Conservation (phyloP, 495 filamentous ascomycete species). For the Podospora australis region DNA sequence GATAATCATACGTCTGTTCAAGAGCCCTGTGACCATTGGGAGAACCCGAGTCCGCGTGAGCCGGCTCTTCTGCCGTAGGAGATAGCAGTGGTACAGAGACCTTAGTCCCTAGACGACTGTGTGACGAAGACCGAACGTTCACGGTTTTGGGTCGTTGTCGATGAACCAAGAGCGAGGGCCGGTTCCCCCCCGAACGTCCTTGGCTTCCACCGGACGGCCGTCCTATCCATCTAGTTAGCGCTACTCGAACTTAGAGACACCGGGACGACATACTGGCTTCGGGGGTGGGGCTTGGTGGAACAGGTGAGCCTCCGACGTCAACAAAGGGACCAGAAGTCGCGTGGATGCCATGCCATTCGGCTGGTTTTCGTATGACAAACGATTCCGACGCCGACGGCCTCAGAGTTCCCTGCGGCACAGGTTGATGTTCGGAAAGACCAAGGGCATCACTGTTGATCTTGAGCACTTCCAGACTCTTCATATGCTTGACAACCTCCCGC, state of each 20-base stretch:
- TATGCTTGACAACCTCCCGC: constrained; percentile 52
- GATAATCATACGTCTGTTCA: not conserved
- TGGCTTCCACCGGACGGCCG: constrained; percentile 7
- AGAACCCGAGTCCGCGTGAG: not conserved
- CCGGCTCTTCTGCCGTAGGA: constrained; percentile 28
- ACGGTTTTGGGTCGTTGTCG: constrained; percentile 20
- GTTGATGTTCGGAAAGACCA: not conserved
- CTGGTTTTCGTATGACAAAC: constrained; percentile 15
- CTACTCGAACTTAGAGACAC: not conserved
- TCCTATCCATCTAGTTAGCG: constrained; percentile 13
- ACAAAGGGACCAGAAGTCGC: constrained; percentile 3
- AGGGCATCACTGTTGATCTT: constrained; percentile 12
- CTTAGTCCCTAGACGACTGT: constrained; percentile 1
- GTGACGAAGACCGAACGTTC: constrained; percentile 10
- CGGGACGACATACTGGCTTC: constrained; percentile 15
- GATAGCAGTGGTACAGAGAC: constrained; percentile 22
- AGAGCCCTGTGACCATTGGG: not conserved
- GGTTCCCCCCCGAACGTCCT: constrained; percentile 1
- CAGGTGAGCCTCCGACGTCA: constrained; percentile 13
- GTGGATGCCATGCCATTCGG: constrained; percentile 8
- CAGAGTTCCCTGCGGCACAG: not conserved
- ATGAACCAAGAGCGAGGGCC: constrained; percentile 13
- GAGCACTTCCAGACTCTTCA: constrained; percentile 33
- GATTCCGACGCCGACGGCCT: constrained; percentile 23
- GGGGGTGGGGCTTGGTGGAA: constrained; percentile 25